Percentiles rank a stretch among this genome's conserved stretches.
These are phyloP conservation scores for Blastomyces gilchristii DNA, from an alignment of 2,329 filamentous ascomycete species.

Conservation along the genomic window DNA sequence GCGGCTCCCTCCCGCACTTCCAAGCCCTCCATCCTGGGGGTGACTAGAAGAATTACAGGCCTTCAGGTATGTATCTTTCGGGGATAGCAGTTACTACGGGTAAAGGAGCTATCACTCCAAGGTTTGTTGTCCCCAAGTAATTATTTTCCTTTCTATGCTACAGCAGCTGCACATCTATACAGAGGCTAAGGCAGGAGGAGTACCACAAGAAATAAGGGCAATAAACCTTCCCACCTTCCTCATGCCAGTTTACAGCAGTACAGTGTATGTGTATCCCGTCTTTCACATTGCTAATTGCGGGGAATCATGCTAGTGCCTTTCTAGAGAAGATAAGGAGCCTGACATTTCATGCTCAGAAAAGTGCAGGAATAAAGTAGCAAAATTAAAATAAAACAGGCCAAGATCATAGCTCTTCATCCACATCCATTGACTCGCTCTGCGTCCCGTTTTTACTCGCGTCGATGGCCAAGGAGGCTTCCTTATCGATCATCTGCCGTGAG, in stretches of 20 bases:
- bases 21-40: not conserved
- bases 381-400: conserved; percentile 4
- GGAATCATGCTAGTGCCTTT: not conserved
- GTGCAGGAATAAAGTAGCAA: not conserved
- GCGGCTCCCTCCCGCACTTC: not conserved
- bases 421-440: conserved; percentile 53
- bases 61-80: not conserved
- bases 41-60: not conserved
- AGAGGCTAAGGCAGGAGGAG: not conserved
- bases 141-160: not conserved
- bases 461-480: conserved; percentile 85
- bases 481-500: conserved; percentile 98
- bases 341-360: conserved; percentile 1
- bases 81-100: not conserved
- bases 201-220: not conserved
- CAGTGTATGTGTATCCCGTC: not conserved
- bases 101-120: not conserved
- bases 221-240: not conserved
- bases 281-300: not conserved
- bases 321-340: not conserved
- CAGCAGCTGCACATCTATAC: not conserved
- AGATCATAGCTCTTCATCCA: conserved; percentile 49
- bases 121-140: not conserved
- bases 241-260: not conserved
- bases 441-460: conserved; percentile 37